phyloP scores from a whole-genome alignment of 2,329 filamentous ascomycete genomes.

The Pseudogymnoascus sp. region DNA sequence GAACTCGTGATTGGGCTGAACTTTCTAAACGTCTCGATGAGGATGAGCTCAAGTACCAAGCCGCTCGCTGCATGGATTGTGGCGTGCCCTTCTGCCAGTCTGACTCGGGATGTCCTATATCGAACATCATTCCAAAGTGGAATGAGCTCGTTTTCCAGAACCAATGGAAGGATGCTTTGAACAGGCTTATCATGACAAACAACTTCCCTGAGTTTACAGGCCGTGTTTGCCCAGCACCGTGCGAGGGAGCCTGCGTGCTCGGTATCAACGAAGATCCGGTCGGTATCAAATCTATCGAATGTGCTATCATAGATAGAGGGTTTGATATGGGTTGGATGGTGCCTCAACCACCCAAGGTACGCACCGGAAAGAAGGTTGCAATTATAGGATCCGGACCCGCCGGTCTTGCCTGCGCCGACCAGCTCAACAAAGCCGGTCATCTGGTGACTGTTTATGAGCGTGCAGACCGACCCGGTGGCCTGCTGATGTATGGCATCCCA shows the following conservation, averaged over 20 bases:
- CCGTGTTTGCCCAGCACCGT: conserved; percentile 92
- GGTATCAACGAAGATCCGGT: conserved; percentile 97
- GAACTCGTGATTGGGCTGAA: conserved; percentile 90
- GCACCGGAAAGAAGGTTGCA: conserved; percentile 81
- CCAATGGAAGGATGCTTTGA: conserved; percentile 86
- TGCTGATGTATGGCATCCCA: conserved; percentile 97
- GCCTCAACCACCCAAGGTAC: conserved; percentile 66
- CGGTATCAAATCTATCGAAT: conserved; percentile 97
- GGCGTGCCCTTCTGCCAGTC: conserved; percentile 98
- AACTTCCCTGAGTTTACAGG: conserved; percentile 98
- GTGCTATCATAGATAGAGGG: conserved; percentile 92
- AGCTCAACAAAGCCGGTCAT: conserved; percentile 90
- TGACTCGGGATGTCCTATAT: conserved; percentile 90
- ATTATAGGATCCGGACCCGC: conserved; percentile 89
- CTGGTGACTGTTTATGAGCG: conserved; percentile 86
- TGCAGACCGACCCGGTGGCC: conserved; percentile 79
- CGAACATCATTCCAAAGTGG: conserved; percentile 97
- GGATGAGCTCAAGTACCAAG: conserved; percentile 94
- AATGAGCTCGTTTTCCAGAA: conserved; percentile 72
- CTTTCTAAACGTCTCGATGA: conserved; percentile 80
- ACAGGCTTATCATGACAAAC: conserved; percentile 90
- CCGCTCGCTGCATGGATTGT: conserved; percentile 96
- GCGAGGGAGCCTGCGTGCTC: conserved; percentile 90
- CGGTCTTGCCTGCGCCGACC: conserved; percentile 83
- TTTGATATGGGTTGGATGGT: conserved; percentile 99